phyloP scores from a whole-genome alignment of 2,329 filamentous ascomycete genomes.

The Cercospora berteroae region DNA sequence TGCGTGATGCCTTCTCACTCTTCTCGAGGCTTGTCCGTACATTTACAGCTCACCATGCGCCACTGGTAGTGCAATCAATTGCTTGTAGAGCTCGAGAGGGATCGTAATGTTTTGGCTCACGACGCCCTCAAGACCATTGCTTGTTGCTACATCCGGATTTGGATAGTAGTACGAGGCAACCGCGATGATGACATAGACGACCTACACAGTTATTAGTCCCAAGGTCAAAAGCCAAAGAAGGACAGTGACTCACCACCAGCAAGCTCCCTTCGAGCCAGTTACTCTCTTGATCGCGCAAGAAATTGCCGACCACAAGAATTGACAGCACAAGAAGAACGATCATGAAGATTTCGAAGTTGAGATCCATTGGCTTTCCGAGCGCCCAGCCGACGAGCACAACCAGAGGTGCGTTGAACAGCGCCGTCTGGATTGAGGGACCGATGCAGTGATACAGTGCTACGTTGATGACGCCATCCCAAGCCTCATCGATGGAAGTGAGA shows the following conservation, averaged over 20 bases:
- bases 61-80: conserved; percentile 17
- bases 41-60: conserved; percentile 3
- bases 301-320: conserved; percentile 67
- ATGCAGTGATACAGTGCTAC: conserved; percentile 81
- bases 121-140: conserved; percentile 18
- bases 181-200: conserved; percentile 64
- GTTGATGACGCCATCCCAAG: conserved; percentile 73
- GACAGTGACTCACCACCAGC: conserved; percentile 53
- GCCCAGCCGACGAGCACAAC: conserved; percentile 84
- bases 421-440: conserved; percentile 83
- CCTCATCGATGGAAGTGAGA: conserved; percentile 77
- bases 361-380: conserved; percentile 61
- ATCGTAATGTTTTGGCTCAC: conserved; percentile 21
- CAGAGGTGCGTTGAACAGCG: conserved; percentile 80
- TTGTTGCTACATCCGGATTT: conserved; percentile 41
- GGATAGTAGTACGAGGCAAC: conserved; percentile 63
- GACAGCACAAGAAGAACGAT: conserved; percentile 75
- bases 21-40: neutral
- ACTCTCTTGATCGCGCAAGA: conserved; percentile 80
- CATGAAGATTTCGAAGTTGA: conserved; percentile 89
- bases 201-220: conserved; percentile 26
- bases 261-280: conserved; percentile 87
- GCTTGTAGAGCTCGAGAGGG: conserved; percentile 22
- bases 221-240: neutral
- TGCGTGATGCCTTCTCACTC: neutral